These are phyloP conservation scores for Hamamelis virginiana DNA, from an alignment of 164 flowering plant species.

Conservation along the genomic window DNA sequence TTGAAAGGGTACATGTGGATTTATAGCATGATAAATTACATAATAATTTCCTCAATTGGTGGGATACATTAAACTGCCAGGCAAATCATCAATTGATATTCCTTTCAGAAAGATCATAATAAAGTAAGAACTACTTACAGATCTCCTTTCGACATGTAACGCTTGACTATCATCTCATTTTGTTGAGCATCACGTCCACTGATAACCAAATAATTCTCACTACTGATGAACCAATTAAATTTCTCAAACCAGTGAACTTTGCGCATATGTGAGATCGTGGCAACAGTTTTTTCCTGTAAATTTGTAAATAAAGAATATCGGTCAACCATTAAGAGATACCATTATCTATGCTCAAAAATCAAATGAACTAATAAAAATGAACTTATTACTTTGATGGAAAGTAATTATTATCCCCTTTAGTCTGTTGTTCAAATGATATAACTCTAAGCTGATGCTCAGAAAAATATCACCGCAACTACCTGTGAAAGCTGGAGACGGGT, in stretches of 20 bases:
- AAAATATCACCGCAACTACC: constrained; percentile 37
- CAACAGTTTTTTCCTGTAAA: constrained; percentile 87
- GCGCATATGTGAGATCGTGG: constrained; percentile 92
- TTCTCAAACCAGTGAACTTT: constrained; percentile 99
- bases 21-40: neutral
- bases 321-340: neutral
- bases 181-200: constrained; percentile 99
- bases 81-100: neutral
- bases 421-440: too few relatives aligned
- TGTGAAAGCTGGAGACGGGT: constrained; percentile 87
- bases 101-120: neutral
- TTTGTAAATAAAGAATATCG: neutral
- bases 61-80: neutral
- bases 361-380: too few relatives aligned
- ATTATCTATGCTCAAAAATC: too few relatives aligned
- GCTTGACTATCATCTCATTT: constrained; percentile 98
- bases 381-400: neutral
- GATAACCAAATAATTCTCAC: constrained; percentile 91
- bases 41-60: neutral
- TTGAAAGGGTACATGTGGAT: too few relatives aligned
- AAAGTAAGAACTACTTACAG: constrained; percentile 55
- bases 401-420: neutral
- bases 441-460: too few relatives aligned
- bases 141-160: constrained; percentile 97
- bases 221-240: constrained; percentile 97